Conservation (phyloP, 192 early-diverging fungal genomes). For the Borealophlyctis nickersoniae region DNA sequence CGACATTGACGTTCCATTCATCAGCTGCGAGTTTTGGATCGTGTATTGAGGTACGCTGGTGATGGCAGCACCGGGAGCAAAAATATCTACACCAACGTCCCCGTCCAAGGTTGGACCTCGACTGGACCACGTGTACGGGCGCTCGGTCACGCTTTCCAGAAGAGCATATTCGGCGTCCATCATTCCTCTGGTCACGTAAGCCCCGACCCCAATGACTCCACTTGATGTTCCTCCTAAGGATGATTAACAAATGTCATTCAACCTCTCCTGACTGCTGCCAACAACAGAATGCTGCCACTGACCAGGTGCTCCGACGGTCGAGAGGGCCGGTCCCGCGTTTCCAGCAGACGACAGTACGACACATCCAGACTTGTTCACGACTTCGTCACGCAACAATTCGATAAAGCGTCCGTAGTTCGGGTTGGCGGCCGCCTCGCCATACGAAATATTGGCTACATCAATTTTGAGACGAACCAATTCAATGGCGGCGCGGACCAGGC, state of each 20-base stretch:
- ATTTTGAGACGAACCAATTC: constrained; percentile 47
- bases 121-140: constrained; percentile 84
- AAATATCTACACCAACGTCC: constrained; percentile 57
- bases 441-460: constrained; percentile 56
- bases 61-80: constrained; percentile 86
- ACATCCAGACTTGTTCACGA: constrained; percentile 75
- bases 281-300: constrained; percentile 56
- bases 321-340: constrained; percentile 88
- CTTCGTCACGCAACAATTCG: constrained; percentile 75
- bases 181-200: constrained; percentile 80
- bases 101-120: constrained; percentile 87
- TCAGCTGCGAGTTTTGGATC: constrained; percentile 62
- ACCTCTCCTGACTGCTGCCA: neutral
- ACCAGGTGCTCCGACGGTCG: constrained; percentile 81
- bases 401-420: constrained; percentile 79
- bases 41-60: constrained; percentile 85
- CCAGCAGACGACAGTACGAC: constrained; percentile 88
- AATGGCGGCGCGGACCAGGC: constrained; percentile 75
- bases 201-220: constrained; percentile 87
- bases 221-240: constrained; percentile 46
- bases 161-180: constrained; percentile 84
- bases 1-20: constrained; percentile 96
- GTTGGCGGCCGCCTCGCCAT: constrained; percentile 69
- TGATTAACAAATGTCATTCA: constrained; percentile 6
- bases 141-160: constrained; percentile 72